Evolutionary conservation across 805 yeast species (phyloP).

Genomic region (Candida ortonii): DNA sequence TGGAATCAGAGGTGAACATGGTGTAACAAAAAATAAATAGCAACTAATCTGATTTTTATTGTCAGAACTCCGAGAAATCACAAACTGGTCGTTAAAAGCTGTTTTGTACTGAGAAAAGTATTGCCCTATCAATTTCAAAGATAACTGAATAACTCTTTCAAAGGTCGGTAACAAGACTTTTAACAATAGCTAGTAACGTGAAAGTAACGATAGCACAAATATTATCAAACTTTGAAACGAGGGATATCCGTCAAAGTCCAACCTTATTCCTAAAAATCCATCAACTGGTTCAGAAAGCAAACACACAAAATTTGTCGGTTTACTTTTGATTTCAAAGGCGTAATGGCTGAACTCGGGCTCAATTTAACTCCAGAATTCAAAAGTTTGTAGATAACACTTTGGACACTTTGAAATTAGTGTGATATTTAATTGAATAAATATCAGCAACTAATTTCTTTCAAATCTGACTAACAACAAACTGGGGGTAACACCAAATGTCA

Average conservation of each 20-base stretch:
- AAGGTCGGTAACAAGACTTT: constrained; percentile 7
- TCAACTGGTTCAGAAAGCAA: constrained; percentile 1
- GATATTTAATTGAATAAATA: constrained; percentile 29
- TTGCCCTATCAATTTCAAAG: constrained; percentile 3
- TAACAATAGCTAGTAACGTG: constrained; percentile 22
- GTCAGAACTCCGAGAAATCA: constrained; percentile 17
- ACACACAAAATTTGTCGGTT: not conserved
- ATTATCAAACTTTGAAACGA: constrained; percentile 29
- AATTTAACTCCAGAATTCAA: constrained; percentile 28
- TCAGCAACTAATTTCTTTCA: constrained; percentile 3
- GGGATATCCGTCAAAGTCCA: constrained; percentile 37
- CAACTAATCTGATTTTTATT: constrained; percentile 10
- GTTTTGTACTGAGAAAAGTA: constrained; percentile 5
- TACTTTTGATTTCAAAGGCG: not conserved
- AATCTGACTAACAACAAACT: constrained; percentile 10
- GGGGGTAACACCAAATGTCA: constrained; percentile 4
- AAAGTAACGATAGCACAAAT: constrained; percentile 21
- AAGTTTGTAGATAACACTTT: constrained; percentile 20
- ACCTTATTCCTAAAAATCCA: constrained; percentile 2
- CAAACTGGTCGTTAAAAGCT: constrained; percentile 27
- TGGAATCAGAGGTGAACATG: no score
- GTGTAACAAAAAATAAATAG: no score
- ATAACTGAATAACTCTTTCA: constrained; percentile 14
- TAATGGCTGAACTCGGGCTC: constrained; percentile 24
- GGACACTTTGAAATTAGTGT: constrained; percentile 13